phyloP scores from a whole-genome alignment of 139 green algal genomes.

The Penium margaritaceum region DNA sequence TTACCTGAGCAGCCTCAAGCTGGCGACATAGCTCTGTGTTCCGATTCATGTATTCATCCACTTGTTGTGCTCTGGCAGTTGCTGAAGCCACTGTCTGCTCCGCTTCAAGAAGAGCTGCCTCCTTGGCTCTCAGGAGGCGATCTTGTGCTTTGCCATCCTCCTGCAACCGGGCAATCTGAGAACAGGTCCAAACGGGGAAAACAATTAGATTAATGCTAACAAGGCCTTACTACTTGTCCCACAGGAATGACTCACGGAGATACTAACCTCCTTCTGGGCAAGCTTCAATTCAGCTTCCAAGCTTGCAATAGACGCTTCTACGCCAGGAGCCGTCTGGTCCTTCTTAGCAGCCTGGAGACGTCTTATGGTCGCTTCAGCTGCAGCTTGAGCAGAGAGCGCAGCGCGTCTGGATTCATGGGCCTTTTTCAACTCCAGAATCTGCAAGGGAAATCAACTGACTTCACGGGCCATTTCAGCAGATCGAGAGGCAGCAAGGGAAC shows the following conservation, averaged over 20 bases:
- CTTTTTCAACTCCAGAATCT: conserved; percentile 39
- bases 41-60: conserved; percentile 30
- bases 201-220: background rate
- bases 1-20: conserved; percentile 26
- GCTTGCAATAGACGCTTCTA: conserved; percentile 16
- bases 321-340: background rate
- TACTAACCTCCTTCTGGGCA: conserved; percentile 30
- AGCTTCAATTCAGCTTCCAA: conserved; percentile 34
- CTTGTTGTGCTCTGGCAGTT: background rate
- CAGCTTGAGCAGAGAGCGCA: conserved; percentile 18
- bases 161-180: conserved; percentile 26
- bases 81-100: conserved; percentile 26
- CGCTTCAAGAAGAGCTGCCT: conserved; percentile 34
- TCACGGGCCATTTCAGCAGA: background rate
- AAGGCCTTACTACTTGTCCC: too few species aligned
- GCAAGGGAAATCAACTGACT: background rate
- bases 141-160: conserved; percentile 34
- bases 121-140: conserved; percentile 33
- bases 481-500: background rate
- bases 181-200: background rate
- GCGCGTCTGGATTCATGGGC: conserved; percentile 2
- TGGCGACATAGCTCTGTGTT: conserved; percentile 23
- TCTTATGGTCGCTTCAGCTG: conserved; percentile 26
- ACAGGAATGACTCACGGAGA: background rate
- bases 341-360: conserved; percentile 24